Conservation (phyloP, 164 flowering plant genomes). For the Chimonanthus salicifolius region DNA sequence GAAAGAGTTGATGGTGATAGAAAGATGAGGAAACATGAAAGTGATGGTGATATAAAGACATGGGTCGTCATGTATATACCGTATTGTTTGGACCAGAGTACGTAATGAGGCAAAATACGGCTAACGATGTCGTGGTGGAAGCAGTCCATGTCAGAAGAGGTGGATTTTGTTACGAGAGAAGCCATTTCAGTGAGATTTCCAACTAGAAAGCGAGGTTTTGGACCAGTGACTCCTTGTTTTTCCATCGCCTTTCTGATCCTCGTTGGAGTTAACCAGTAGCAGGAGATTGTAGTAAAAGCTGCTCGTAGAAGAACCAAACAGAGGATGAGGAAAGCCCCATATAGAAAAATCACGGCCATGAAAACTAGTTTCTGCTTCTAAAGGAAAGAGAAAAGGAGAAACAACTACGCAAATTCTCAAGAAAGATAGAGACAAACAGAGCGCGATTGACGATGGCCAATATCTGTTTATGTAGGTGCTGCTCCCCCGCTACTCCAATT, state of each 20-base stretch:
- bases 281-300: conserved; percentile 28
- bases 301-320: neutral
- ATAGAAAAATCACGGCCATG: conserved; percentile 4
- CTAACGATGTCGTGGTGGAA: conserved; percentile 66
- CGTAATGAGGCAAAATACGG: conserved; percentile 83
- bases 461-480: too few species aligned
- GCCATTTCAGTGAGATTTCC: conserved; percentile 77
- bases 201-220: conserved; percentile 62
- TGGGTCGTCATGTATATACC: conserved; percentile 31
- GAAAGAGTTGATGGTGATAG: neutral
- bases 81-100: conserved; percentile 68
- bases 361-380: neutral
- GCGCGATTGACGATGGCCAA: too few species aligned
- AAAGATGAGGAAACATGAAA: too few species aligned
- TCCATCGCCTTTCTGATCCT: conserved; percentile 79
- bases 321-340: neutral
- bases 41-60: too few species aligned
- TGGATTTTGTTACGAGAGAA: conserved; percentile 46
- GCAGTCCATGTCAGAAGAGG: conserved; percentile 53
- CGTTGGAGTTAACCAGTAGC: conserved; percentile 68
- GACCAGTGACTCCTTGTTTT: conserved; percentile 93
- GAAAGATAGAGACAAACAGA: too few species aligned
- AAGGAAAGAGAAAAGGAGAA: too few species aligned
- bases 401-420: too few species aligned
- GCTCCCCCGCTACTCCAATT: too few species aligned